A percentile compares a stretch with the other conserved stretches of the same genome.
Evolutionary conservation across 495 filamentous ascomycete species (phyloP).

Genomic region (Penicillium coffeae): DNA sequence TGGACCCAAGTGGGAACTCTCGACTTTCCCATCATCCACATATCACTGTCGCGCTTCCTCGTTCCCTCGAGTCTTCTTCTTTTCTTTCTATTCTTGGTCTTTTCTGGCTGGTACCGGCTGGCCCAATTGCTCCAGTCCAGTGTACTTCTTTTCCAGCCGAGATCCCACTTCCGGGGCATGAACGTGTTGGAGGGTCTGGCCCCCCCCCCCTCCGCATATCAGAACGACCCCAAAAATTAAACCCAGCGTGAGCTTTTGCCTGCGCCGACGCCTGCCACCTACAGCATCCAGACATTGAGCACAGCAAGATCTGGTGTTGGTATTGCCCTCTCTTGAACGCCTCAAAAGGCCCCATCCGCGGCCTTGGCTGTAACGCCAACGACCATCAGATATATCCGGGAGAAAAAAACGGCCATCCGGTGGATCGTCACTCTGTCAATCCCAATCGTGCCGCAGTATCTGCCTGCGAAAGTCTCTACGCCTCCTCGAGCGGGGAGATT

Average conservation of each 20-base stretch:
- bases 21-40: background rate
- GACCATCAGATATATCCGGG: too few species aligned
- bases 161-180: conserved; percentile 9
- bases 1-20: too few species aligned
- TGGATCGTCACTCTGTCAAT: too few species aligned
- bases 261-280: conserved; percentile 15
- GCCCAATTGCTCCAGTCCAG: background rate
- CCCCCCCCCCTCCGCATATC: background rate
- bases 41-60: background rate
- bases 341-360: too few species aligned
- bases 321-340: too few species aligned
- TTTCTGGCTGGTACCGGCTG: too few species aligned
- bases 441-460: too few species aligned
- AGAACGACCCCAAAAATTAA: background rate
- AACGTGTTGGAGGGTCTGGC: conserved; percentile 8
- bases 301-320: too few species aligned
- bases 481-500: conserved; percentile 21
- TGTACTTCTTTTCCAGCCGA: background rate
- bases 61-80: conserved; percentile 1
- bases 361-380: too few species aligned
- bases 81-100: background rate
- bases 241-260: conserved; percentile 1
- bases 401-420: too few species aligned
- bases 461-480: too few species aligned
- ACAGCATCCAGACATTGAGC: too few species aligned